A percentile compares a stretch with the other conserved stretches of the same genome.
Evolutionary conservation across 495 filamentous ascomycete species (phyloP).

Genomic region (Schizothecium vesticola): DNA sequence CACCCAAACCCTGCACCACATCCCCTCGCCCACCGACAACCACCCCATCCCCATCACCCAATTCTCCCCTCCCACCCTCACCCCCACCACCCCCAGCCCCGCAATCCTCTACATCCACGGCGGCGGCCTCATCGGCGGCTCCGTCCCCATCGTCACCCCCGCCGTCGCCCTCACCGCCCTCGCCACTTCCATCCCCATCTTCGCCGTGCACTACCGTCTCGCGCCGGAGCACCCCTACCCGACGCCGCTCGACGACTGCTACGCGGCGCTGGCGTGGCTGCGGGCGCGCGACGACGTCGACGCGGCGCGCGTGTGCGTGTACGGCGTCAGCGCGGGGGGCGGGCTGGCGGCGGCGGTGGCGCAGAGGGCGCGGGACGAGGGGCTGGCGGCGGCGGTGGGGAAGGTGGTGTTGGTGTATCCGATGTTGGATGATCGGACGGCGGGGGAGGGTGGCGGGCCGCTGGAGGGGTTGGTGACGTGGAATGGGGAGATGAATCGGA

Average conservation of each 20-base stretch:
- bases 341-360: constrained; percentile 31
- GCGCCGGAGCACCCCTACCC: constrained; percentile 38
- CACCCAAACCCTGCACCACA: background rate
- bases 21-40: background rate
- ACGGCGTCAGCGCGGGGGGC: constrained; percentile 39
- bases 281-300: constrained; percentile 31
- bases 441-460: constrained; percentile 18
- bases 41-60: constrained; percentile 16
- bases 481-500: constrained; percentile 27
- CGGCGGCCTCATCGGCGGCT: constrained; percentile 18
- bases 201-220: constrained; percentile 37
- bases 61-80: constrained; percentile 12
- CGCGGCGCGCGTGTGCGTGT: constrained; percentile 30
- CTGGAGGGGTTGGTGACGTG: constrained; percentile 30
- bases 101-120: constrained; percentile 36
- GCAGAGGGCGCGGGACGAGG: constrained; percentile 31
- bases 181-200: constrained; percentile 16
- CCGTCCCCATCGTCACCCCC: background rate
- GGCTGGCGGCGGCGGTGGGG: constrained; percentile 21
- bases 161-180: background rate
- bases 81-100: constrained; percentile 2
- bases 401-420: constrained; percentile 34
- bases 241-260: constrained; percentile 31
- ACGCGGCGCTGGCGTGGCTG: constrained; percentile 30
- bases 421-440: constrained; percentile 41